Evolutionary conservation across 2,329 filamentous ascomycete genomes (phyloP).

Genomic region (Fusarium continuum): DNA sequence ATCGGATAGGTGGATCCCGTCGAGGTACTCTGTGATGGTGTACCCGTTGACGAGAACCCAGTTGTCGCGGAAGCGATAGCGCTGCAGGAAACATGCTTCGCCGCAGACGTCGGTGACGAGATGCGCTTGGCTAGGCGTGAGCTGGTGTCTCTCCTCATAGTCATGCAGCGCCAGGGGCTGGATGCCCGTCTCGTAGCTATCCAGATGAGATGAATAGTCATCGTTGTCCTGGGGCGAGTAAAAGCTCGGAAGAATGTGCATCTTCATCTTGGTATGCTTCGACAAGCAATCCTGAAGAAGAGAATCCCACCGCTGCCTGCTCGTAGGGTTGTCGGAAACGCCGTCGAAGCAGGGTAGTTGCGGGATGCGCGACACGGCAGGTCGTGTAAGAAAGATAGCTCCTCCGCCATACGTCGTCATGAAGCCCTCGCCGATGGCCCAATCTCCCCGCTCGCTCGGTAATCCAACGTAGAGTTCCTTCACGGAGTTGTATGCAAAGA

Average conservation of each 20-base stretch:
- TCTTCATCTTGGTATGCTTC: slow-evolving; percentile 46
- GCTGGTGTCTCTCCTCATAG: slow-evolving; percentile 49
- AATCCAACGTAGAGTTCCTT: slow-evolving; percentile 54
- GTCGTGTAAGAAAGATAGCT: slow-evolving; percentile 53
- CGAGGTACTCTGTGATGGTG: slow-evolving; percentile 55
- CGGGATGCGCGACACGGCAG: slow-evolving; percentile 48
- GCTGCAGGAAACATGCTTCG: slow-evolving; percentile 58
- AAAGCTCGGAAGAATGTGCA: slow-evolving; percentile 56
- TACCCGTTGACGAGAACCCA: slow-evolving; percentile 60
- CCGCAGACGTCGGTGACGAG: slow-evolving; percentile 55
- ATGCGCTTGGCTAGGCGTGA: slow-evolving; percentile 54
- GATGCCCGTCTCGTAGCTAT: slow-evolving; percentile 52
- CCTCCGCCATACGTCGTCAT: slow-evolving; percentile 57
- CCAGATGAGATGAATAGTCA: slow-evolving; percentile 41
- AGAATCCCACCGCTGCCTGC: slow-evolving; percentile 52
- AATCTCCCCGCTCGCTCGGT: slow-evolving; percentile 56
- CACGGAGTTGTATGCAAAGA: slow-evolving; percentile 48
- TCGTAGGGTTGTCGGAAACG: slow-evolving; percentile 13
- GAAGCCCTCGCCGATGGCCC: slow-evolving; percentile 50
- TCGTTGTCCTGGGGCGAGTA: slow-evolving; percentile 51
- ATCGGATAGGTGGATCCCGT: slow-evolving; percentile 46
- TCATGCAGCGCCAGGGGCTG: slow-evolving; percentile 55
- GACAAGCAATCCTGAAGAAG: slow-evolving; percentile 54
- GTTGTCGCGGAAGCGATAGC: slow-evolving; percentile 56
- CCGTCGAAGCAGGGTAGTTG: slow-evolving; percentile 51